Base-by-base conservation (phyloP, 2,329 filamentous ascomycete genomes). In the Paraphoma sp. region DNA sequence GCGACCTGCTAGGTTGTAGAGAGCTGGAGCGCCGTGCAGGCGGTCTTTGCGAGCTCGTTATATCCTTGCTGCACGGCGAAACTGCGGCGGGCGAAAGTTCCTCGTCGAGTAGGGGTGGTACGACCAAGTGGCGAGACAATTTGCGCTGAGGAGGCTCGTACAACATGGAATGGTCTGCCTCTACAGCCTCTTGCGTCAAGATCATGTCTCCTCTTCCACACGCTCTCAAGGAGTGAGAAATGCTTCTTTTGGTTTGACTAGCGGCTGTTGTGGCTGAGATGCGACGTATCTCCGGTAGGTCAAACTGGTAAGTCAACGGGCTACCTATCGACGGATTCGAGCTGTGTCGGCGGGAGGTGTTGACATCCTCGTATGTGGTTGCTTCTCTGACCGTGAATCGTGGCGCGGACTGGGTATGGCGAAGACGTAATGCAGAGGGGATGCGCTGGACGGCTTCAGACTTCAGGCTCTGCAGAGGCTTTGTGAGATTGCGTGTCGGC, bases 241-340 rank as follows among this genome's bases (percentile, higher is more conserved):
- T 12, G 14, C 23, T 17, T 10, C 14, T 17, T 14, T 43, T 23
- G 11, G 6, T 14, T 16, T 49, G 18, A 17, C 23, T 31, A 12
- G 38, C 47, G 11, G 33, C 47, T 17, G 38, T 36, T 14, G 47
- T 49, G 23, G 38, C 33, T 45, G 58, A 60, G 11, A 43, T 54
- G 18, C 55, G 52, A 9, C 43, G 45, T 29, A 51, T 50, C 29
- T 55, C 36, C 4, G 55, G 58, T 31, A 60, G 50, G 10, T 59
- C 45, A 29, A 51, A 59, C 23, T 45, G 43, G 42, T 61, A 60
- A 3, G 29, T 38, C 28, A 56, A 47, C 16, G 54, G 38, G 43
- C 52, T 57, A 16, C 57, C 50, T 16, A 63, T 53, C 6, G 59
- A 64, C 8, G 62, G 63, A 42, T 54, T 56, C 9, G 62, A 66